Evolutionary conservation across 371 early-diverging fungal genomes (phyloP), one percentile per base, ranked within the genome.

Genomic region (Blakeslea trispora): DNA sequence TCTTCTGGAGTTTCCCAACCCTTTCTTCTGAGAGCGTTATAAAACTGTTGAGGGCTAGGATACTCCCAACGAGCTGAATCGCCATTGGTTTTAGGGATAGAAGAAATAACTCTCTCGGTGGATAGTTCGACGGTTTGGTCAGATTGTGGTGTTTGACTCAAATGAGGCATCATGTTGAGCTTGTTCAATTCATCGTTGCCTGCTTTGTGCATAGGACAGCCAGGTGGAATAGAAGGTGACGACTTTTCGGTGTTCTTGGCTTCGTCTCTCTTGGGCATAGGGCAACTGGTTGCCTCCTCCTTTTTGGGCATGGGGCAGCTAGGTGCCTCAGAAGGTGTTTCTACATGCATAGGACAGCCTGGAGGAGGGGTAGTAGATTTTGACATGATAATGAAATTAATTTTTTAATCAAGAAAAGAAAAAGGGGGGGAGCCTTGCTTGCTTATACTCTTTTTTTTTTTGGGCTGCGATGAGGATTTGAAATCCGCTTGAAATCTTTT

Each of bases 21-120:
- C 68, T 98, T 98, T 35, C 97, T 83, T 51, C 88, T 87, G 47
- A 98, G 77, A 0, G 99, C 97, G 66, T 94, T 95, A 75, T 93
- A 97, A 71, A 98, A 98, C 71, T 92, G 93, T 71, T 96, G 94
- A 10, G 95, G 94, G 13, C 92, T 92, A 6, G 99, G 97, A 68
- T 98, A 98, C 56, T 91, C 94, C 99, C 99, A 97, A 46, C 74
- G 75, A 8, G 71, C 61, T 0, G 64, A 66, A 14, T 53, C 24
- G 5, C 71, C 66, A 40, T 75, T 74, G 7, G 75, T 61, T 51
- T 77, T 80, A 4, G 86, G 88, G 53, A 88, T 88, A 13, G 84
- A 82, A 21, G 84, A 84, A 32, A 80, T 73, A 0, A 79, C 79
- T 50, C 86, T 68, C n/a, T 93, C 91, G 0, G 85, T 89, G 0